Conservation (phyloP, 805 yeast genomes). For the Starmerella stellata region DNA sequence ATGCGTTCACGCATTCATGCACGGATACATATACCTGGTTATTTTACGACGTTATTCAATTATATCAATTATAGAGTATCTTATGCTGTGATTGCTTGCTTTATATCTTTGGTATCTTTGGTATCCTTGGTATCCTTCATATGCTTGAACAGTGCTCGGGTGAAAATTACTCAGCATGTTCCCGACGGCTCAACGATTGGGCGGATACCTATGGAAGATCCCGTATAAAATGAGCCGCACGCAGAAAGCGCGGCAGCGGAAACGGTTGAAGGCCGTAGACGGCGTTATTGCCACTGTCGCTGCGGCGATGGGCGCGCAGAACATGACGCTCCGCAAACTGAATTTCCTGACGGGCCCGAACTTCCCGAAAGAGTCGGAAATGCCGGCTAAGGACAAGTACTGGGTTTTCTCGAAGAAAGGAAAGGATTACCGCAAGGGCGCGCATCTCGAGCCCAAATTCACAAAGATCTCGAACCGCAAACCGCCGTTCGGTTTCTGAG, state of each 20-base stretch:
- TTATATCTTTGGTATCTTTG: no score
- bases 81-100: no score
- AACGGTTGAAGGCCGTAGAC: conserved; percentile 69
- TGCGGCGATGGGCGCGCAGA: conserved; percentile 28
- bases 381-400: conserved; percentile 71
- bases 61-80: no score
- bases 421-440: conserved; percentile 68
- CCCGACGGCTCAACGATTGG: conserved; percentile 25
- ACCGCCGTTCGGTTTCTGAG: conserved; percentile 51
- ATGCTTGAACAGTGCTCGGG: no score
- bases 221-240: conserved; percentile 62
- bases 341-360: conserved; percentile 25
- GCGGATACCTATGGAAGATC: conserved; percentile 66
- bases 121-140: no score
- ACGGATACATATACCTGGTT: no score
- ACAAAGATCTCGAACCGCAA: conserved; percentile 65
- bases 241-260: conserved; percentile 72
- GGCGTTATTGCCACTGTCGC: conserved; percentile 48
- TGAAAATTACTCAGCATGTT: conserved; percentile 10
- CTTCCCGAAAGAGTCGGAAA: conserved; percentile 62
- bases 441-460: conserved; percentile 71
- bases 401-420: conserved; percentile 62
- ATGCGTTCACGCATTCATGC: no score
- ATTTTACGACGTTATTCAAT: no score
- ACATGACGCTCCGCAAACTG: conserved; percentile 23